These are phyloP conservation scores for Aureobasidium uvarum DNA, from an alignment of 2,329 filamentous ascomycete species.

Conservation along the genomic window DNA sequence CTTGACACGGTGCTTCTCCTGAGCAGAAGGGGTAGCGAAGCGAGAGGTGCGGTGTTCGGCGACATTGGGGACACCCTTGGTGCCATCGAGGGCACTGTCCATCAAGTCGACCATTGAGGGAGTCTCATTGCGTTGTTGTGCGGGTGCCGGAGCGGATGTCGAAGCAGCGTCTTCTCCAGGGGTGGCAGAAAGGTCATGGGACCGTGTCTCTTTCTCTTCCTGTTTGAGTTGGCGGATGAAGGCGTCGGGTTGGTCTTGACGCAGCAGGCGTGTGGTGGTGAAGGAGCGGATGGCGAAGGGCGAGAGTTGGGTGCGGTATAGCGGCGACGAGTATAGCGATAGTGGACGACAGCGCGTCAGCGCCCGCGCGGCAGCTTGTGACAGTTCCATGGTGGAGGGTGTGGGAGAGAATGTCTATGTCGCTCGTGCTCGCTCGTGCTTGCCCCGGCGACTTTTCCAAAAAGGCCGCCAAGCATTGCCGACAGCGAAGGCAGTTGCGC, in stretches of 20 bases:
- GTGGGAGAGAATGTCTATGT: not conserved
- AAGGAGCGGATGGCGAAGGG: constrained; percentile 30
- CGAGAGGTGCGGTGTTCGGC: constrained; percentile 33
- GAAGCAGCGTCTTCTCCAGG: not conserved
- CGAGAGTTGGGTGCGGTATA: constrained; percentile 30
- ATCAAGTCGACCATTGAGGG: constrained; percentile 33
- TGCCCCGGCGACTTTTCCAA: constrained; percentile 23
- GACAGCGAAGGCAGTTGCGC: not conserved
- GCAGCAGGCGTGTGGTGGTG: constrained; percentile 29
- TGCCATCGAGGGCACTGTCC: constrained; percentile 35
- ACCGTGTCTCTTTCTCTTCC: constrained; percentile 11
- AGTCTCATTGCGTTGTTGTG: constrained; percentile 12
- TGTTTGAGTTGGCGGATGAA: constrained; percentile 9
- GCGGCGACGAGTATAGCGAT: constrained; percentile 30
- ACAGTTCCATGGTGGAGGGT: constrained; percentile 35
- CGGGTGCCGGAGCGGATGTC: constrained; percentile 30
- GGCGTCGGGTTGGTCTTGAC: constrained; percentile 24
- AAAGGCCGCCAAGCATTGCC: constrained; percentile 19
- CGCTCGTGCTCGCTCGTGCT: constrained; percentile 1
- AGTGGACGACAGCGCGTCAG: constrained; percentile 34
- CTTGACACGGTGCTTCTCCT: constrained; percentile 26
- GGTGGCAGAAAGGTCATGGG: not conserved
- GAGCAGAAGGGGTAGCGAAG: constrained; percentile 33
- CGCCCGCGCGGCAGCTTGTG: constrained; percentile 33
- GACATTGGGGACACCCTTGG: constrained; percentile 33